Percentiles rank a stretch among this genome's conserved stretches.
These are phyloP conservation scores for Odontarrhena argentea DNA, from an alignment of 345 rosid genomes.

Conservation along the genomic window DNA sequence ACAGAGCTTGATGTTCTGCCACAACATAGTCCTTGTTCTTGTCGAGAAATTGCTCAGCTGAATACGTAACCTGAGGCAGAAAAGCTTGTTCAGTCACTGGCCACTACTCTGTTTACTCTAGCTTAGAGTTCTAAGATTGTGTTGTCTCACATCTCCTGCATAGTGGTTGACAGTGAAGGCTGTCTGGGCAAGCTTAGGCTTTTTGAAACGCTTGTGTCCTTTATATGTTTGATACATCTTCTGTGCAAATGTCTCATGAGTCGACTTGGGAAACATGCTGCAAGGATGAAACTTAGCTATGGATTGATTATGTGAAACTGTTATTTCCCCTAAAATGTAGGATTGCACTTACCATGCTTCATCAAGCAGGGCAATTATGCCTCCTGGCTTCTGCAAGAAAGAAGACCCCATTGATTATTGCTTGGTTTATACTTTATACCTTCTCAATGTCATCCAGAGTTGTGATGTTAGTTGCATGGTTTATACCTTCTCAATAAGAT, in stretches of 20 bases:
- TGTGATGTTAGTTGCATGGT: slow-evolving; percentile 10
- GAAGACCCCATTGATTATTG: slow-evolving; percentile 10
- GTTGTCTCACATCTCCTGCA: slow-evolving; percentile 70
- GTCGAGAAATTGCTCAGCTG: slow-evolving; percentile 73
- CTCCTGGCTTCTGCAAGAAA: slow-evolving; percentile 77
- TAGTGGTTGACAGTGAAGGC: slow-evolving; percentile 76
- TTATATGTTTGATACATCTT: slow-evolving; percentile 78
- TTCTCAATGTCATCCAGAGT: slow-evolving; percentile 8
- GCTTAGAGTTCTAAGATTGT: slow-evolving; percentile 6
- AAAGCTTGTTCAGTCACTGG: slow-evolving; percentile 29
- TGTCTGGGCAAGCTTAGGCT: slow-evolving; percentile 72
- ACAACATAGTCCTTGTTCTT: slow-evolving; percentile 80
- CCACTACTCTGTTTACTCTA: slow-evolving; percentile 20
- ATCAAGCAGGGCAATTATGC: slow-evolving; percentile 72
- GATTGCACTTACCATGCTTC: slow-evolving; percentile 67
- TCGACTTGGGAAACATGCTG: slow-evolving; percentile 87
- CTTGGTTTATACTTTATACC: background rate
- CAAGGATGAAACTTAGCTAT: slow-evolving; percentile 30
- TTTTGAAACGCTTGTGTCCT: slow-evolving; percentile 71
- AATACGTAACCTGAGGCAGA: slow-evolving; percentile 57
- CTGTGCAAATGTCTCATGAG: slow-evolving; percentile 80
- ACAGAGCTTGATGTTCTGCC: slow-evolving; percentile 76
- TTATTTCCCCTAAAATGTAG: background rate
- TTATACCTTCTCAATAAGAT: slow-evolving; percentile 69
- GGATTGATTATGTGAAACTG: slow-evolving; percentile 9